A percentile compares a stretch with the other conserved stretches of the same genome.
Evolutionary conservation across 2,329 filamentous ascomycete species (phyloP).

Genomic region (Penicillium fuscoglaucum): DNA sequence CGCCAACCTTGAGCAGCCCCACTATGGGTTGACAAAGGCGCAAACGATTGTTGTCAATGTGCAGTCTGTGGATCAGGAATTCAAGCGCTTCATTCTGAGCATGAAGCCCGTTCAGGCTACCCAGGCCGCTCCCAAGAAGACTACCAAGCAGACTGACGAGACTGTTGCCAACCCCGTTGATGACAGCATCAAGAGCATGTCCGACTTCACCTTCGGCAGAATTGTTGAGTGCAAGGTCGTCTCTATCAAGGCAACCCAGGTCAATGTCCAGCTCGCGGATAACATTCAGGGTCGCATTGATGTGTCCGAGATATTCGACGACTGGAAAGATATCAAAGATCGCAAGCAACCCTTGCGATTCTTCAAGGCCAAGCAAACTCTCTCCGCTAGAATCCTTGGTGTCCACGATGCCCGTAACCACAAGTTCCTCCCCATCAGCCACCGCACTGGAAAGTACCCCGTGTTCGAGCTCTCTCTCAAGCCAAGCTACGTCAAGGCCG

Average conservation of each 20-base stretch:
- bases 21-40: slow-evolving; percentile 76
- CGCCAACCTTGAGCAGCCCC: slow-evolving; percentile 65
- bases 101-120: slow-evolving; percentile 55
- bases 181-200: slow-evolving; percentile 60
- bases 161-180: slow-evolving; percentile 63
- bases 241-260: slow-evolving; percentile 86
- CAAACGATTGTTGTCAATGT: slow-evolving; percentile 75
- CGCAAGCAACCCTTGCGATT: slow-evolving; percentile 75
- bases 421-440: slow-evolving; percentile 86
- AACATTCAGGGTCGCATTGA: slow-evolving; percentile 92
- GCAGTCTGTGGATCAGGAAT: slow-evolving; percentile 67
- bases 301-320: slow-evolving; percentile 84
- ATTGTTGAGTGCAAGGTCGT: slow-evolving; percentile 73
- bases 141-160: slow-evolving; percentile 40
- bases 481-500: slow-evolving; percentile 56
- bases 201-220: slow-evolving; percentile 72
- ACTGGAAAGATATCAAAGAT: slow-evolving; percentile 81
- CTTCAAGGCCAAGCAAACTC: slow-evolving; percentile 69
- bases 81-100: slow-evolving; percentile 68
- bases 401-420: slow-evolving; percentile 89
- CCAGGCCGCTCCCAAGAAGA: slow-evolving; percentile 48
- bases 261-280: slow-evolving; percentile 86
- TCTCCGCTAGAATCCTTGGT: slow-evolving; percentile 77
- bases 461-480: slow-evolving; percentile 88
- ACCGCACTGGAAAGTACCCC: slow-evolving; percentile 73